phyloP scores from a whole-genome alignment of 2,329 filamentous ascomycete species.

The Raffaelea deltoideospora region DNA sequence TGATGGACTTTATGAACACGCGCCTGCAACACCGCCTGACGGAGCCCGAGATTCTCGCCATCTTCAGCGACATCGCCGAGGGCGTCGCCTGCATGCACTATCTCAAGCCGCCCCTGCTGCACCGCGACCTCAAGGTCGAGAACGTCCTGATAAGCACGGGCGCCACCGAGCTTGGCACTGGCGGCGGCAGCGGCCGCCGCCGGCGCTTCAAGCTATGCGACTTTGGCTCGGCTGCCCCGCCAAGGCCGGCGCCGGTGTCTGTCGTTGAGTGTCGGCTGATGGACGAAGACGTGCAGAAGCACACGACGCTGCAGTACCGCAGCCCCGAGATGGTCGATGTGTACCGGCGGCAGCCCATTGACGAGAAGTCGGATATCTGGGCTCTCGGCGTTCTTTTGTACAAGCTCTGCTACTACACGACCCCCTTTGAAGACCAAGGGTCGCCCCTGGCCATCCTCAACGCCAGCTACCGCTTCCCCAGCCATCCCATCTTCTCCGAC shows the following conservation, averaged over 20 bases:
- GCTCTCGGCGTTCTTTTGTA: constrained; percentile 88
- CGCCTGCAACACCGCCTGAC: constrained; percentile 89
- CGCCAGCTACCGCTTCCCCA: constrained; percentile 82
- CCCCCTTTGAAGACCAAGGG: constrained; percentile 82
- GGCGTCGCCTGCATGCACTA: constrained; percentile 99
- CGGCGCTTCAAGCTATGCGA: constrained; percentile 86
- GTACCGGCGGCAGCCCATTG: constrained; percentile 87
- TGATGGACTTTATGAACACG: constrained; percentile 99
- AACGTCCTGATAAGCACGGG: constrained; percentile 74
- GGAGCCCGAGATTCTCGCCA: constrained; percentile 92
- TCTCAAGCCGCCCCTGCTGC: constrained; percentile 79
- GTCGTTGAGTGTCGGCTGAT: constrained; percentile 80
- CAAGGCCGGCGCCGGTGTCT: constrained; percentile 70
- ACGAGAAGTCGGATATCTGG: constrained; percentile 99
- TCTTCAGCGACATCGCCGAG: constrained; percentile 91
- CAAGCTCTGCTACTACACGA: constrained; percentile 98
- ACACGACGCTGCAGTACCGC: constrained; percentile 93
- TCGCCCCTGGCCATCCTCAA: constrained; percentile 96
- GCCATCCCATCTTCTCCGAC: constrained; percentile 79
- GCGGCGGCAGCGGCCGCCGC: constrained; percentile 33
- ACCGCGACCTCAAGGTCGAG: constrained; percentile 93
- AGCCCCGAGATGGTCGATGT: constrained; percentile 99
- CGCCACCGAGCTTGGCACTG: too few relatives aligned
- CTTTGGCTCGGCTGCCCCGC: constrained; percentile 82
- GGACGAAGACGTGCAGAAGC: constrained; percentile 92